Percentiles rank a stretch among this genome's conserved stretches.
phyloP scores from a whole-genome alignment of 768 basidiomycete species.

The Leccinum fibrillosum region DNA sequence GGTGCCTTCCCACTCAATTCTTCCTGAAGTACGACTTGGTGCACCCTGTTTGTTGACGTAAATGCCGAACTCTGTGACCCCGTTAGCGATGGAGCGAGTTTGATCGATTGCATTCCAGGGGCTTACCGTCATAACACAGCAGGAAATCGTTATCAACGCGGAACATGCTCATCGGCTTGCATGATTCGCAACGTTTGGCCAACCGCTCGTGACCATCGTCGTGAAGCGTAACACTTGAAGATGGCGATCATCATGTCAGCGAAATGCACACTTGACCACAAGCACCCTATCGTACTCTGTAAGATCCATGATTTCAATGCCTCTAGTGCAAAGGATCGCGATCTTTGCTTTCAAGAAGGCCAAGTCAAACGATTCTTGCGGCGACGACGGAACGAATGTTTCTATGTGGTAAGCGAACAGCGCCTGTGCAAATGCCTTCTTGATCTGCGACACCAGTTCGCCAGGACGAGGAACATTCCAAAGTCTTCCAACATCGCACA shows the following conservation, averaged over 20 bases:
- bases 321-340: constrained; percentile 88
- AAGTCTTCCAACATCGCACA: constrained; percentile 96
- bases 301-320: constrained; percentile 97
- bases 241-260: constrained; percentile 34
- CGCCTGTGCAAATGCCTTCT: constrained; percentile 41
- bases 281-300: constrained; percentile 59
- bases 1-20: constrained; percentile 93
- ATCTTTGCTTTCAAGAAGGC: constrained; percentile 93
- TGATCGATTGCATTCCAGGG: neutral
- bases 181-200: constrained; percentile 77
- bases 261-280: neutral
- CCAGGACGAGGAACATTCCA: constrained; percentile 92
- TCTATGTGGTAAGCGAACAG: constrained; percentile 95
- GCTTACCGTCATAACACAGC: constrained; percentile 81
- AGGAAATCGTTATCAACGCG: constrained; percentile 86
- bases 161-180: constrained; percentile 87
- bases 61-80: constrained; percentile 73
- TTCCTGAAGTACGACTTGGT: constrained; percentile 65
- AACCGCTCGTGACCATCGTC: constrained; percentile 70
- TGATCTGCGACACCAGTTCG: constrained; percentile 43
- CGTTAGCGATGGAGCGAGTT: constrained; percentile 2
- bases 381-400: constrained; percentile 87
- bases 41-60: constrained; percentile 93
- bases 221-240: constrained; percentile 80
- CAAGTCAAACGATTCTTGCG: constrained; percentile 81